These are phyloP conservation scores for Oxyria digyna DNA, from an alignment of 148 eudicot species.

Conservation along the genomic window DNA sequence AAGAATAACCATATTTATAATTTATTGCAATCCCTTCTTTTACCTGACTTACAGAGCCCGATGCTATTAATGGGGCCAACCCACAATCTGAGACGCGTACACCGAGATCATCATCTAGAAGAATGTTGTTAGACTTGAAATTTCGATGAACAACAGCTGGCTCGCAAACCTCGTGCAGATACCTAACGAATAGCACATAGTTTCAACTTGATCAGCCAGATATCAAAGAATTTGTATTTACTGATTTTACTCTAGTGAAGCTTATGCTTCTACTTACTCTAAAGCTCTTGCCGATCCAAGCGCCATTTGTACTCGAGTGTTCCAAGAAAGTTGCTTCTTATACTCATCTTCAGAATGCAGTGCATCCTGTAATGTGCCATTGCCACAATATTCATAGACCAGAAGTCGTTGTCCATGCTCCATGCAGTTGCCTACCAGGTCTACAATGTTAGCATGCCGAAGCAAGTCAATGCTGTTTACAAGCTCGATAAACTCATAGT, in stretches of 20 bases:
- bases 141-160: constrained; percentile 87
- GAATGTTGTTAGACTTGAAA: constrained; percentile 90
- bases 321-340: constrained; percentile 68
- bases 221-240: no score
- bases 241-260: no score
- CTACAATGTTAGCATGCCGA: constrained; percentile 82
- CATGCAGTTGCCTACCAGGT: constrained; percentile 75
- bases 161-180: constrained; percentile 85
- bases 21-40: constrained; percentile 1
- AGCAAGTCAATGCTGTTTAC: constrained; percentile 64
- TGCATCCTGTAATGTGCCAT: constrained; percentile 73
- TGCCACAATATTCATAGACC: constrained; percentile 74
- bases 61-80: constrained; percentile 61
- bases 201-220: no score
- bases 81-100: constrained; percentile 96
- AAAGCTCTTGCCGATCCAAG: constrained; percentile 97
- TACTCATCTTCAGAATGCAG: constrained; percentile 78
- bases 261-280: constrained; percentile 44
- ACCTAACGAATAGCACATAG: constrained; percentile 19
- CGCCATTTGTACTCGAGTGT: constrained; percentile 73
- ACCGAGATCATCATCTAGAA: constrained; percentile 76
- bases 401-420: constrained; percentile 86
- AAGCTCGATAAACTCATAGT: constrained; percentile 69
- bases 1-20: neutral
- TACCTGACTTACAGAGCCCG: constrained; percentile 89